A percentile compares a stretch with the other conserved stretches of the same genome.
These are phyloP conservation scores for Solanum sparsipilum DNA, from an alignment of 257 asterid genomes.

Conservation along the genomic window DNA sequence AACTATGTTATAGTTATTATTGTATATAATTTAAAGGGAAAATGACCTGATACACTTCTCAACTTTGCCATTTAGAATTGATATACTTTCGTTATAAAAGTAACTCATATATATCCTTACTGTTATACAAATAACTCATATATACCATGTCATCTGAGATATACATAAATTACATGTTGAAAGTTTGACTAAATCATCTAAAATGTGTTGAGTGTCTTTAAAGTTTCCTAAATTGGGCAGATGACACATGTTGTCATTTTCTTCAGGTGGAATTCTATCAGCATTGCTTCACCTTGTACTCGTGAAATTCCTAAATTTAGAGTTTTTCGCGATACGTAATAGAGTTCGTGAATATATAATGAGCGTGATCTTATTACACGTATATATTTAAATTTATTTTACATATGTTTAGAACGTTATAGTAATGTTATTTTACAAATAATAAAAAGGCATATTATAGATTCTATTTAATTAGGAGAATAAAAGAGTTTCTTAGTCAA, in stretches of 20 bases:
- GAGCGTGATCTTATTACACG: accelerated
- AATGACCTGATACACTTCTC: no score
- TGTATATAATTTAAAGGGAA: no score
- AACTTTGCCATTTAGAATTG: accelerated
- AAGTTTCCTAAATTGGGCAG: background rate
- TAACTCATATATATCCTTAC: accelerated
- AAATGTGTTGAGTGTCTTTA: background rate
- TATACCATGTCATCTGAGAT: background rate
- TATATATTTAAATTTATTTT: background rate
- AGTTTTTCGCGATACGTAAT: accelerated
- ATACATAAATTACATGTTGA: background rate
- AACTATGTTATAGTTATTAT: no score
- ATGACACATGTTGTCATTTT: background rate
- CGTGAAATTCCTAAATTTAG: background rate
- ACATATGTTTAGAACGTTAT: background rate
- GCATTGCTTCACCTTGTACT: background rate
- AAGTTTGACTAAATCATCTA: background rate
- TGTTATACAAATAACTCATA: accelerated
- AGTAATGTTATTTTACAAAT: background rate
- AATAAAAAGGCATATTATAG: background rate
- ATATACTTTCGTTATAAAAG: accelerated
- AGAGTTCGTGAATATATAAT: accelerated
- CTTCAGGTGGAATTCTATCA: background rate
- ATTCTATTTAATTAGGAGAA: background rate
- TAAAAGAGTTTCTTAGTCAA: background rate